A percentile compares a stretch with the other conserved stretches of the same genome.
These are phyloP conservation scores for Conticribra weissflogii DNA, from an alignment of 108 stramenopile genomes.

Conservation along the genomic window DNA sequence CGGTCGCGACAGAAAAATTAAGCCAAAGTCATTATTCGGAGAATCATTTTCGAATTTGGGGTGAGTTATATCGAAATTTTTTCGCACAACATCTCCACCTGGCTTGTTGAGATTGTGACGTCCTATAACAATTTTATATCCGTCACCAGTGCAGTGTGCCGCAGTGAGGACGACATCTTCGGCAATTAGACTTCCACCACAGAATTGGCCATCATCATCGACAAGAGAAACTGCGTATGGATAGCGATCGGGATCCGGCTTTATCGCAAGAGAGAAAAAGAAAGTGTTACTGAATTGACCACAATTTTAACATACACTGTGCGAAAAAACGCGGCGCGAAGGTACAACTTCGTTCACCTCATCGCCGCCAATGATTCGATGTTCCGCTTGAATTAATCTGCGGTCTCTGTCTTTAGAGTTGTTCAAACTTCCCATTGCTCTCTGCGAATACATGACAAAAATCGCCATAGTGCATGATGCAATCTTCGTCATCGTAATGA, in stretches of 20 bases:
- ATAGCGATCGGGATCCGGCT: conserved; percentile 4
- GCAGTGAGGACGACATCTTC: conserved; percentile 39
- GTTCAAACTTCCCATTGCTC: too few species aligned
- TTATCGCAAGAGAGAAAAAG: background rate
- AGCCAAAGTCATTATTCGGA: conserved; percentile 16
- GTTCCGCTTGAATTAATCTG: too few species aligned
- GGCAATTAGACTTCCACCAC: conserved; percentile 42
- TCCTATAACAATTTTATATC: conserved; percentile 25
- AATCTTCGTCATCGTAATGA: too few species aligned
- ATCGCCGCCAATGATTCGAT: too few species aligned
- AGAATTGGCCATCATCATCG: conserved; percentile 35
- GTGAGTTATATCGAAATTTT: conserved; percentile 11
- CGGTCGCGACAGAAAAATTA: conserved; percentile 8
- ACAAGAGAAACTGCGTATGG: conserved; percentile 26
- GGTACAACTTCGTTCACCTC: background rate
- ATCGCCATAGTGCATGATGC: too few species aligned
- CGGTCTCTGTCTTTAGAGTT: too few species aligned
- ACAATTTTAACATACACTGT: too few species aligned
- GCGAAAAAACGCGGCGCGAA: background rate
- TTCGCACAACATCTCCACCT: conserved; percentile 20
- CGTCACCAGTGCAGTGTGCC: conserved; percentile 47
- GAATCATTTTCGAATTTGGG: conserved; percentile 11
- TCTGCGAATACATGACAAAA: too few species aligned
- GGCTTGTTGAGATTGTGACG: conserved; percentile 18
- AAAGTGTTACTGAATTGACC: too few species aligned